These are phyloP conservation scores for Arbutus unedo DNA, from an alignment of 148 eudicot genomes.

Conservation along the genomic window DNA sequence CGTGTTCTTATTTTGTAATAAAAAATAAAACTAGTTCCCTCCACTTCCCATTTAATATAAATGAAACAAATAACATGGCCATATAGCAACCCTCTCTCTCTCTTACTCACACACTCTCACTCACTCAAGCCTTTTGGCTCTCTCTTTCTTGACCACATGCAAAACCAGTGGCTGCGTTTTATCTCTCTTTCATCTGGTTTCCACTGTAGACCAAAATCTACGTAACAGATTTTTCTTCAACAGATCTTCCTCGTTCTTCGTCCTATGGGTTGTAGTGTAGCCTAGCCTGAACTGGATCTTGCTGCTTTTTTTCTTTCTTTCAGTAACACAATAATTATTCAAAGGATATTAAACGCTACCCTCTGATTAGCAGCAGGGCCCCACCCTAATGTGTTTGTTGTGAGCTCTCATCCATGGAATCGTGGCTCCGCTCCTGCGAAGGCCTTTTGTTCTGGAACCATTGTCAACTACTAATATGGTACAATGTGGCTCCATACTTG, in stretches of 20 bases:
- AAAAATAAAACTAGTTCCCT: neutral
- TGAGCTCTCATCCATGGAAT: neutral
- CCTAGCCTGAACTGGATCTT: neutral
- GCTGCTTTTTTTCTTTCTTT: neutral
- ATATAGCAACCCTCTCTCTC: neutral
- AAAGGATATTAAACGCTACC: neutral
- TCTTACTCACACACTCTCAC: neutral
- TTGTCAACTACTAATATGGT: neutral
- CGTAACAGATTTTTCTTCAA: neutral
- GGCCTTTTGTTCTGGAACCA: neutral
- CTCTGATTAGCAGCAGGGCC: neutral
- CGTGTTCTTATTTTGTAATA: neutral
- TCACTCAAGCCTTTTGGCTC: neutral
- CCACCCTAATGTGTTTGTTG: neutral
- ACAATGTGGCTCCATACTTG: neutral
- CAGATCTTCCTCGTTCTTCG: neutral
- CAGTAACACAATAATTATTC: neutral
- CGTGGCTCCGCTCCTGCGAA: neutral
- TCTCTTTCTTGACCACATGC: neutral
- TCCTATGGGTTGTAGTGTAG: neutral
- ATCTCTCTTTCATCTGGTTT: neutral
- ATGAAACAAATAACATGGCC: neutral
- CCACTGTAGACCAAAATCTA: neutral
- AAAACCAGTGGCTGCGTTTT: neutral
- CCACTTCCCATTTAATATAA: neutral